Conservation (phyloP, 139 green algal genomes). For the Tetraselmis chui region DNA sequence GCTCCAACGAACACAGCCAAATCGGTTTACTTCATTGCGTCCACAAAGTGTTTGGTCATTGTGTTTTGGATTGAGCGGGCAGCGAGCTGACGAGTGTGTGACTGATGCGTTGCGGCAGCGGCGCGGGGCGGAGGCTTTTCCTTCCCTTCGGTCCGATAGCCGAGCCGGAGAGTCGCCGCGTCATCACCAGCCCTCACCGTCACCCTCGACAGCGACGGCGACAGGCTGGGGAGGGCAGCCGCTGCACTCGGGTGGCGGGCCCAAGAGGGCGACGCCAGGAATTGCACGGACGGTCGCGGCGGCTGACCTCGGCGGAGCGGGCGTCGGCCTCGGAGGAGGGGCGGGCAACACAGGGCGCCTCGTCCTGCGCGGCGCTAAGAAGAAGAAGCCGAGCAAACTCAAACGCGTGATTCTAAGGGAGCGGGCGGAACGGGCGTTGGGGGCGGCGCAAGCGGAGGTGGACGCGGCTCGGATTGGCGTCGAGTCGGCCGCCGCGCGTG, state of each 20-base stretch:
- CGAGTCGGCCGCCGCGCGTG: no score
- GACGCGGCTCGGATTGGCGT: not conserved
- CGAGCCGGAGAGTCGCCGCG: no score
- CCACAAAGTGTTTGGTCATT: no score
- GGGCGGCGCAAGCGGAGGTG: conserved; percentile 3
- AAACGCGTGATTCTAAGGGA: conserved; percentile 45
- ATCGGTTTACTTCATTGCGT: no score
- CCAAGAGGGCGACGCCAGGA: no score
- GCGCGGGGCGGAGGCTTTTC: not conserved
- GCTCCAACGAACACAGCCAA: no score
- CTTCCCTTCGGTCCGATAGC: not conserved
- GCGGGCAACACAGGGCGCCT: not conserved
- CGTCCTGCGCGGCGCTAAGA: conserved; percentile 6
- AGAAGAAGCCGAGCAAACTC: conserved; percentile 37
- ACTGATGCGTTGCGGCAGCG: not conserved
- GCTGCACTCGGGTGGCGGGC: no score
- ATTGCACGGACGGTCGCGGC: not conserved
- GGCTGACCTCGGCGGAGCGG: not conserved
- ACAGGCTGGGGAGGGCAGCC: no score
- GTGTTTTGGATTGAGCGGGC: no score
- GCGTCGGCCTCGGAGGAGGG: not conserved
- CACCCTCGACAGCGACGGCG: no score
- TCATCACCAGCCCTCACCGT: not conserved
- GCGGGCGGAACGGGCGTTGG: conserved; percentile 17
- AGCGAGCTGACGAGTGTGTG: no score